Base-by-base conservation (phyloP, 1,284 basidiomycete genomes). In the Austropuccinia psidii region DNA sequence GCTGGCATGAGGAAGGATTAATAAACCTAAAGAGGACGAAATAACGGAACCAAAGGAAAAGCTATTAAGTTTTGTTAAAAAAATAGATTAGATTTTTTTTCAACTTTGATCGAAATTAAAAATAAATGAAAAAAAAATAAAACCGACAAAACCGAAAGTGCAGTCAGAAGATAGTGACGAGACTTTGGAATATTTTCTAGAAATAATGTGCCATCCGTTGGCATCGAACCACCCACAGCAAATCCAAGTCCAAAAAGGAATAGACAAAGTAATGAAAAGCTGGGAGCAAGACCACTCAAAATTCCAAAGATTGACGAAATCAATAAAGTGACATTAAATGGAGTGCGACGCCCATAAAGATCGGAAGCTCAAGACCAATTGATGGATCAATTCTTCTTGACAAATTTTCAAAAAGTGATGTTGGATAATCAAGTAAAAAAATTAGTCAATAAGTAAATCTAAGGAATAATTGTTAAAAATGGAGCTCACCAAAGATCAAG, bases 201-300 rank as follows among this genome's bases (percentile, higher is more conserved):
- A 64, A 98, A 87, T 5, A 96, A 86, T 0, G 93, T 96, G 2
- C 94, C 94, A 78, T 98, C 94, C 0, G 93, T 97, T 0, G 94
- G 95, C 92, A 97, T 95, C 1, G 90, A 93, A 0, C 81, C 82
- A 0, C 91, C 92, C 0, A 97, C 90, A 3, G 93, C 91, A 60
- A 89, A 94, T 1, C 95, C 95, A 0, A 98, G 84, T 41, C 90
- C 84, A 80, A 98, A 96, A 8, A 97, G 84, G 15, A 88, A 83
- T 7, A 90, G 70, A 78, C 93, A 96, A 8, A 98, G 84, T 49
- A 85, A 81, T 0, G 77, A 74, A 79, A 93, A 97, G 0, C 86
- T 87, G n/a, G 84, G 86, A 0, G 90, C 84, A 74, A 92, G 87
- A 0, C 90, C 88, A 0, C 91, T 87, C 0, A 88, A 82, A n/a